Evolutionary conservation across 106 monocot genomes (phyloP).

Genomic region (Agapanthus africanus): DNA sequence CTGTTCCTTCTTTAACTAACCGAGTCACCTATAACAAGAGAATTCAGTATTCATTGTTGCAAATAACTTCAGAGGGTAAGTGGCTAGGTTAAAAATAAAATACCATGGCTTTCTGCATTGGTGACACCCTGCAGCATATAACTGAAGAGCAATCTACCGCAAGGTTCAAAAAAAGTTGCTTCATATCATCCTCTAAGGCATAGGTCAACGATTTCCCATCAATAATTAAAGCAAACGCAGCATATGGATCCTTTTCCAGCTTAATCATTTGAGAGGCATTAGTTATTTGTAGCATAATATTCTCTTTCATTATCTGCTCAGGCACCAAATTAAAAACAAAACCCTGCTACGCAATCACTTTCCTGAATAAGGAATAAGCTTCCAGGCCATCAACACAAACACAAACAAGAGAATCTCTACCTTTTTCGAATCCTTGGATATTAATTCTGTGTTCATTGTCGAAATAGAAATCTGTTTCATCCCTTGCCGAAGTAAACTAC

Average conservation of each 20-base stretch:
- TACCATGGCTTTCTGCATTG: slow-evolving; percentile 85
- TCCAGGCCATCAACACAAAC: too few species aligned
- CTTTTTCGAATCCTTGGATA: slow-evolving; percentile 29
- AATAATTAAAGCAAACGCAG: slow-evolving; percentile 79
- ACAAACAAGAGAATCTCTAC: slow-evolving; percentile 6
- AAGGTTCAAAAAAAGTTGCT: slow-evolving; percentile 50
- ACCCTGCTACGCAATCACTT: slow-evolving; percentile 19
- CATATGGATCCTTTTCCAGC: slow-evolving; percentile 64
- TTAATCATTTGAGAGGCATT: slow-evolving; percentile 62
- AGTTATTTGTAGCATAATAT: slow-evolving; percentile 50
- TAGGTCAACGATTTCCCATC: slow-evolving; percentile 75
- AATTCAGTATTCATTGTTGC: not conserved
- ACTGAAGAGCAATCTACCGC: slow-evolving; percentile 73
- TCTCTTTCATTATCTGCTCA: slow-evolving; percentile 56
- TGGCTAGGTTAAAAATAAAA: not conserved
- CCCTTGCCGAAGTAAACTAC: slow-evolving; percentile 78
- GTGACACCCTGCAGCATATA: slow-evolving; percentile 83
- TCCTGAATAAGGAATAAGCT: slow-evolving; percentile 6
- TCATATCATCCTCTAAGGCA: slow-evolving; percentile 74
- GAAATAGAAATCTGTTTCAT: slow-evolving; percentile 77
- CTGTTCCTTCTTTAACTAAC: slow-evolving; percentile 62
- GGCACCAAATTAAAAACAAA: slow-evolving; percentile 20
- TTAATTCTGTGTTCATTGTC: slow-evolving; percentile 18
- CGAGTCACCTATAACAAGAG: slow-evolving; percentile 50
- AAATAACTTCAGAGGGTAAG: too few species aligned